These are phyloP conservation scores for Cryptococcus wingfieldii DNA, from an alignment of 1,284 basidiomycete species.

Conservation along the genomic window DNA sequence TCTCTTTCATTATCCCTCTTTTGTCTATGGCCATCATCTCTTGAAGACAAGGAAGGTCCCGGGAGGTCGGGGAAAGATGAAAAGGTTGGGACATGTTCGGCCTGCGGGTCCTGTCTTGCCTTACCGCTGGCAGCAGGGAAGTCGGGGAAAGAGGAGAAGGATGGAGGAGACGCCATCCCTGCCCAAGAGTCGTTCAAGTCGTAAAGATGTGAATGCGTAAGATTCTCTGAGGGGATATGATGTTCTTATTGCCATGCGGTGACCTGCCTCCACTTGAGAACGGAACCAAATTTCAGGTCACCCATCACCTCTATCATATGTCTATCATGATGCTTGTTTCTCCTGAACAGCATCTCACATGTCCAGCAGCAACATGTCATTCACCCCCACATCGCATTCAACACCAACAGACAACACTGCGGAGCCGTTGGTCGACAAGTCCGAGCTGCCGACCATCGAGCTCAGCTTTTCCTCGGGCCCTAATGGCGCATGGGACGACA, in stretches of 20 bases:
- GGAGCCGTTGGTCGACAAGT: not conserved
- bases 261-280: not conserved
- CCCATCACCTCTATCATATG: not conserved
- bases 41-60: not conserved
- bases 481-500: conserved; percentile 45
- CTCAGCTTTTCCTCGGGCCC: conserved; percentile 16
- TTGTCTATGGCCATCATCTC: not conserved
- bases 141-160: conserved; percentile 10
- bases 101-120: not conserved
- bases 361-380: not conserved
- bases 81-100: conserved; percentile 9
- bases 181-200: not conserved
- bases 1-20: not conserved
- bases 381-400: not conserved
- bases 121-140: not conserved
- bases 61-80: conserved; percentile 8
- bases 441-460: conserved; percentile 6
- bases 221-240: not conserved
- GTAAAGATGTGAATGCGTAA: not conserved
- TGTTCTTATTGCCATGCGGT: not conserved
- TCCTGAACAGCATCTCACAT: not conserved
- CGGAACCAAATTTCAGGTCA: conserved; percentile 1
- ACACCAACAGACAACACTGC: not conserved
- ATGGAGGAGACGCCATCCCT: not conserved
- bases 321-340: not conserved